These are phyloP conservation scores for Cyberlindnera galapagoensis DNA, from an alignment of 805 yeast species.

Conservation along the genomic window DNA sequence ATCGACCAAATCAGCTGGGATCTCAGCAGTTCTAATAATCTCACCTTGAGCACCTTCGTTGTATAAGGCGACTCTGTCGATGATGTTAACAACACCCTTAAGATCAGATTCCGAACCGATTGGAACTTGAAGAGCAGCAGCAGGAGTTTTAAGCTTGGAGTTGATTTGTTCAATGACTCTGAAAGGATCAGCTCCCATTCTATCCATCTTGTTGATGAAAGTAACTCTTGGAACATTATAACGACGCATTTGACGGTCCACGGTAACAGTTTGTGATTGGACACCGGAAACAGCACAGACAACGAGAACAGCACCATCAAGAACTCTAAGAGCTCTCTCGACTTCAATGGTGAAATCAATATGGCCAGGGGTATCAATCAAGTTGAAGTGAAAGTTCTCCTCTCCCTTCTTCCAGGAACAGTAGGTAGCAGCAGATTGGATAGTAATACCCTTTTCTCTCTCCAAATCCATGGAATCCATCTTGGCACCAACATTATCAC, in stretches of 20 bases:
- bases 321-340: conserved; percentile 94
- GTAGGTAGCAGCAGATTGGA: conserved; percentile 97
- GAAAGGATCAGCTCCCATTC: conserved; percentile 99
- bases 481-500: conserved; percentile 97
- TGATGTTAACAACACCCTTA: conserved; percentile 86
- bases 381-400: conserved; percentile 74
- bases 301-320: conserved; percentile 97
- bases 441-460: conserved; percentile 97
- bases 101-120: conserved; percentile 88
- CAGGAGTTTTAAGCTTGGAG: conserved; percentile 80
- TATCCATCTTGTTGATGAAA: conserved; percentile 96
- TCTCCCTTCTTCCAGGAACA: conserved; percentile 87
- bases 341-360: conserved; percentile 98
- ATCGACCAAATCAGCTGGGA: conserved; percentile 77
- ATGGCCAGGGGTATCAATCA: conserved; percentile 98
- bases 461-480: conserved; percentile 99
- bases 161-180: conserved; percentile 88
- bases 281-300: conserved; percentile 99
- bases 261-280: conserved; percentile 97
- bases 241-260: conserved; percentile 97
- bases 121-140: conserved; percentile 97
- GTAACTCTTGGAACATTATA: conserved; percentile 96
- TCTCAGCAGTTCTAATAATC: conserved; percentile 50
- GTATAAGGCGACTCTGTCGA: conserved; percentile 79
- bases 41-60: conserved; percentile 93